Evolutionary conservation across 257 asterid species (phyloP).

Genomic region (Fraxinus excelsior): DNA sequence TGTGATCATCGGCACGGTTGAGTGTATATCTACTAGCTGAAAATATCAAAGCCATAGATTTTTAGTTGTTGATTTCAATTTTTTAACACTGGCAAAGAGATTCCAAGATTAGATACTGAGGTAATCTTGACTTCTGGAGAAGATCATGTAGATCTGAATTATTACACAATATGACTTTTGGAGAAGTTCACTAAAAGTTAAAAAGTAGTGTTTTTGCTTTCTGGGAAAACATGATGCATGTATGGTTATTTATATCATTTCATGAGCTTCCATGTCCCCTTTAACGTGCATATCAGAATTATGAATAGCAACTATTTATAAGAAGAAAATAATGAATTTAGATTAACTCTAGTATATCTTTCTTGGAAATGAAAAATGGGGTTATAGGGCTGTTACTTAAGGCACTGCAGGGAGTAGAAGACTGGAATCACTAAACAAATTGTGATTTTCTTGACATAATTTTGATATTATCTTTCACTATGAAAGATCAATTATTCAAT

Average conservation of each 20-base stretch:
- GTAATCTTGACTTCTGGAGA: not conserved
- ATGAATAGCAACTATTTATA: not conserved
- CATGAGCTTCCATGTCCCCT: not conserved
- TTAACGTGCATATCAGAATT: not conserved
- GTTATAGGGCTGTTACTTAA: not conserved
- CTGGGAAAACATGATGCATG: not conserved
- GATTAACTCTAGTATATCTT: not conserved
- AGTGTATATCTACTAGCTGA: not conserved
- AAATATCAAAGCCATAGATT: not conserved
- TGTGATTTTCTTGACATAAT: not conserved
- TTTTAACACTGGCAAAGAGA: not conserved
- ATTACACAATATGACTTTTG: not conserved
- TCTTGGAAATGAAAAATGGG: not conserved
- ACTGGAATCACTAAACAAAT: not conserved
- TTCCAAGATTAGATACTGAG: not conserved
- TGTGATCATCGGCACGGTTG: not conserved
- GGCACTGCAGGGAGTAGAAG: not conserved
- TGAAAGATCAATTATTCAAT: not conserved
- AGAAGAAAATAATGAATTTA: not conserved
- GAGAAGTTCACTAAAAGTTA: not conserved
- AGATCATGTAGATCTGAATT: not conserved
- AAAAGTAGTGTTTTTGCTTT: not conserved
- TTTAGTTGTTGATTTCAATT: not conserved
- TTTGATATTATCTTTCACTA: not conserved
- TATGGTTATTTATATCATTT: not conserved